Conservation (phyloP, 2,329 filamentous ascomycete genomes). For the Scortechinia acanthostroma region DNA sequence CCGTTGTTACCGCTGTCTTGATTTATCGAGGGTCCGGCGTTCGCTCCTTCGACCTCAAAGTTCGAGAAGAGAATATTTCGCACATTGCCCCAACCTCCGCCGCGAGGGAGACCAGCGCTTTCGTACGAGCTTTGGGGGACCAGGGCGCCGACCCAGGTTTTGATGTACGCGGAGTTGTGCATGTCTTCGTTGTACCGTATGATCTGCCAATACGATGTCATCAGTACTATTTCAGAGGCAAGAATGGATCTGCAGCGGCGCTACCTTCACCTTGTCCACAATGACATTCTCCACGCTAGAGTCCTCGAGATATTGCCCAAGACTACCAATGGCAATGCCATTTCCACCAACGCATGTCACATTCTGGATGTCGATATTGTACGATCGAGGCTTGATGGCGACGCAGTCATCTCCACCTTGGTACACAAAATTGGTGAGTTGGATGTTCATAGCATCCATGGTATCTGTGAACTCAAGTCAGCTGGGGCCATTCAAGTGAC, state of each 20-base stretch:
- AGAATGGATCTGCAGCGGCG: too few species aligned
- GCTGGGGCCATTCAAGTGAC: neutral
- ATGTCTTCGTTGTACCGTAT: conserved; percentile 35
- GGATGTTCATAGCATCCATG: conserved; percentile 41
- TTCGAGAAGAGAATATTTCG: conserved; percentile 40
- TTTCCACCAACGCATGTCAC: conserved; percentile 43
- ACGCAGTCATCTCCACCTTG: conserved; percentile 50
- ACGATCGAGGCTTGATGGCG: conserved; percentile 46
- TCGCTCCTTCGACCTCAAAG: conserved; percentile 36
- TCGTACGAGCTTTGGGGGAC: conserved; percentile 38
- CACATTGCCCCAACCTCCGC: conserved; percentile 43
- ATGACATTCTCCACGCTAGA: conserved; percentile 37
- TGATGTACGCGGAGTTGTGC: conserved; percentile 41
- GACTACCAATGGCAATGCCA: conserved; percentile 43
- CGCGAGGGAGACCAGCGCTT: conserved; percentile 33
- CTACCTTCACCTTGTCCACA: conserved; percentile 35
- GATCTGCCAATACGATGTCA: too few species aligned
- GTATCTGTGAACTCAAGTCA: conserved; percentile 25
- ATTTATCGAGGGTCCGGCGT: conserved; percentile 30
- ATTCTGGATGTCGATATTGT: conserved; percentile 37
- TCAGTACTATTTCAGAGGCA: too few species aligned
- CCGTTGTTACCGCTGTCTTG: conserved; percentile 41
- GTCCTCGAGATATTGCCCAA: conserved; percentile 47
- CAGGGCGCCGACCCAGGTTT: conserved; percentile 43
- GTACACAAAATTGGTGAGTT: conserved; percentile 38